A percentile compares a stretch with the other conserved stretches of the same genome.
Evolutionary conservation across 2,329 filamentous ascomycete genomes (phyloP).

Genomic region (Aureobasidium vineae): DNA sequence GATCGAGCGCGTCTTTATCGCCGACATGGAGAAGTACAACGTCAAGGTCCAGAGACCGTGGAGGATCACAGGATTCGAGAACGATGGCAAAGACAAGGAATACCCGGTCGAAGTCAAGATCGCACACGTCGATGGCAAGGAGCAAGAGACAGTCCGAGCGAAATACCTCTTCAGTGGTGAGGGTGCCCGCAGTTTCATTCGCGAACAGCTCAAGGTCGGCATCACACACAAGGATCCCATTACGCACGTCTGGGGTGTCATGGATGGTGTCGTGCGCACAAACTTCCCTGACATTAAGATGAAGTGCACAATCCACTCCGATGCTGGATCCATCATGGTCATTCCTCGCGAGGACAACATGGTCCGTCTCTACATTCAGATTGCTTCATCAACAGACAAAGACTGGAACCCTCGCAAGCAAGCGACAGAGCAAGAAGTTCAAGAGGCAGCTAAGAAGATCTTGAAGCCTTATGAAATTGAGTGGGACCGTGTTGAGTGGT

Average conservation of each 20-base stretch:
- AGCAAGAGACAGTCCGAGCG: constrained; percentile 62
- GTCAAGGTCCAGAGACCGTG: constrained; percentile 58
- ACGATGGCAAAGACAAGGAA: constrained; percentile 59
- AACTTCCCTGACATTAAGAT: constrained; percentile 65
- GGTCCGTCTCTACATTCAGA: constrained; percentile 58
- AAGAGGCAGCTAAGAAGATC: constrained; percentile 57
- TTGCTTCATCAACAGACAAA: constrained; percentile 60
- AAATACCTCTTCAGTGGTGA: constrained; percentile 65
- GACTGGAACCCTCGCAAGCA: constrained; percentile 62
- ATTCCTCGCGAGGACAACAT: constrained; percentile 57
- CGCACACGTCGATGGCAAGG: constrained; percentile 70
- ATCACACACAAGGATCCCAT: constrained; percentile 63
- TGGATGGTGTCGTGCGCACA: constrained; percentile 64
- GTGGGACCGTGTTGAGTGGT: constrained; percentile 66
- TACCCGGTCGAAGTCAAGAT: constrained; percentile 81
- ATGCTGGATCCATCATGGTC: constrained; percentile 63
- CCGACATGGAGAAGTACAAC: constrained; percentile 60
- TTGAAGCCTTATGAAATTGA: constrained; percentile 59
- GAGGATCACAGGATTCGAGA: constrained; percentile 61
- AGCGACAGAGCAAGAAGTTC: constrained; percentile 59
- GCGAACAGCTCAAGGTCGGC: constrained; percentile 64
- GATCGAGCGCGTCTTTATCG: constrained; percentile 62
- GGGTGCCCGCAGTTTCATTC: constrained; percentile 60
- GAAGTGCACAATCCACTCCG: constrained; percentile 67
- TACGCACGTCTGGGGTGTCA: constrained; percentile 64